These are phyloP conservation scores for Claviceps capensis DNA, from an alignment of 2,329 filamentous ascomycete species.

Conservation along the genomic window DNA sequence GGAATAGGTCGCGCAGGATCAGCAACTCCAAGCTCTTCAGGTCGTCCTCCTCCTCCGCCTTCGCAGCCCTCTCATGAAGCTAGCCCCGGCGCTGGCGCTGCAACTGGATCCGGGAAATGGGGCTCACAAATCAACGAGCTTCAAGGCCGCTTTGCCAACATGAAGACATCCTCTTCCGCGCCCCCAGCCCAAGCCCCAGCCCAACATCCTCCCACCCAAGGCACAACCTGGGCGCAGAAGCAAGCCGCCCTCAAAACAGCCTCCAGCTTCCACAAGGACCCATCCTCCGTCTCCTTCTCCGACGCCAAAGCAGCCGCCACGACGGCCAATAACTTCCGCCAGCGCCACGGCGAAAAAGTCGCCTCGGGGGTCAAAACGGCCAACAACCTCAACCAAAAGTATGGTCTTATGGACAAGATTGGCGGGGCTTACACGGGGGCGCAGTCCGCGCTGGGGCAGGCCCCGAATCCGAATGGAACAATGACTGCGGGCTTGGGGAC, in stretches of 20 bases:
- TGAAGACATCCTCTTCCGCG: conserved; percentile 25
- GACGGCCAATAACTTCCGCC: conserved; percentile 55
- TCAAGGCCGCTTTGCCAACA: conserved; percentile 50
- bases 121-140: conserved; percentile 46
- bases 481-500: conserved; percentile 11
- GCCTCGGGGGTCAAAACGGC: conserved; percentile 44
- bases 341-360: conserved; percentile 56
- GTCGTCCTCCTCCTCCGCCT: conserved; percentile 11
- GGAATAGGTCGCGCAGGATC: conserved; percentile 45
- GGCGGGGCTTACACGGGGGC: conserved; percentile 13
- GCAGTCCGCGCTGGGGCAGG: conserved; percentile 2
- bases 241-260: conserved; percentile 50
- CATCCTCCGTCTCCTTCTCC: conserved; percentile 44
- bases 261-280: conserved; percentile 43
- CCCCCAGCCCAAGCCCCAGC: conserved; percentile 9
- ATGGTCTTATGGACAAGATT: conserved; percentile 34
- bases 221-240: conserved; percentile 51
- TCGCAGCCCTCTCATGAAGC: conserved; percentile 1
- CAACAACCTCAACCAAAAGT: conserved; percentile 46
- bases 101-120: conserved; percentile 7
- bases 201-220: conserved; percentile 23
- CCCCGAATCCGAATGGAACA: not conserved
- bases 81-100: conserved; percentile 10
- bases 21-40: conserved; percentile 14
- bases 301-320: conserved; percentile 44